These are phyloP conservation scores for Salix brachista DNA, from an alignment of 345 rosid genomes.

Conservation along the genomic window DNA sequence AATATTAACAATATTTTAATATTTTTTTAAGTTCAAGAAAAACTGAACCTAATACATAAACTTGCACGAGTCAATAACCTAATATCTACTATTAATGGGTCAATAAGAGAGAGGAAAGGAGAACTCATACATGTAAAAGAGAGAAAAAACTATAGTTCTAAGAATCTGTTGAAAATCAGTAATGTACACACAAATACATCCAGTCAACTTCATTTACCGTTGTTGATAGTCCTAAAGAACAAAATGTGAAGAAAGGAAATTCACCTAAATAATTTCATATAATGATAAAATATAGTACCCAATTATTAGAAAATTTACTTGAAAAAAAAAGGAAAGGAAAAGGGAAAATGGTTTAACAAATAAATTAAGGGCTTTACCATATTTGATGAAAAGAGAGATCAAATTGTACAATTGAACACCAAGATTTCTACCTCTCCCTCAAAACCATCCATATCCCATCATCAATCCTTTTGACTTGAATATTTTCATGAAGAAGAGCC, in stretches of 20 bases:
- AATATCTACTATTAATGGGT: not conserved
- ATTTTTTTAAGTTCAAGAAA: too few species aligned
- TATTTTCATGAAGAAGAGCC: slow-evolving; percentile 16
- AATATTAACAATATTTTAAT: not conserved
- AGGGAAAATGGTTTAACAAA: slow-evolving; percentile 12
- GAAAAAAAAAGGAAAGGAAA: not conserved
- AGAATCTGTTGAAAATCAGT: not conserved
- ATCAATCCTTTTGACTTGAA: not conserved
- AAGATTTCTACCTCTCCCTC: slow-evolving; percentile 24
- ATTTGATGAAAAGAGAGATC: slow-evolving; percentile 27
- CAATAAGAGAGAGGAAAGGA: not conserved
- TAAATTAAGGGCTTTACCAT: slow-evolving; percentile 25
- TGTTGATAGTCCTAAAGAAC: not conserved
- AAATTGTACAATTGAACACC: slow-evolving; percentile 44
- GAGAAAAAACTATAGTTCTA: not conserved
- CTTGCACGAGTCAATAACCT: too few species aligned
- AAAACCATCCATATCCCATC: slow-evolving; percentile 17
- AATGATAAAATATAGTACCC: not conserved
- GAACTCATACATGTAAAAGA: not conserved
- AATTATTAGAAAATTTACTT: not conserved
- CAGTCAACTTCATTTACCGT: not conserved
- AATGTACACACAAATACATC: not conserved
- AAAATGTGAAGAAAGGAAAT: not conserved
- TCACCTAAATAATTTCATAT: not conserved
- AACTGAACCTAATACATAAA: too few species aligned